A percentile compares a stretch with the other conserved stretches of the same genome.
phyloP scores from a whole-genome alignment of 805 yeast genomes.

The Lipomyces sp. region DNA sequence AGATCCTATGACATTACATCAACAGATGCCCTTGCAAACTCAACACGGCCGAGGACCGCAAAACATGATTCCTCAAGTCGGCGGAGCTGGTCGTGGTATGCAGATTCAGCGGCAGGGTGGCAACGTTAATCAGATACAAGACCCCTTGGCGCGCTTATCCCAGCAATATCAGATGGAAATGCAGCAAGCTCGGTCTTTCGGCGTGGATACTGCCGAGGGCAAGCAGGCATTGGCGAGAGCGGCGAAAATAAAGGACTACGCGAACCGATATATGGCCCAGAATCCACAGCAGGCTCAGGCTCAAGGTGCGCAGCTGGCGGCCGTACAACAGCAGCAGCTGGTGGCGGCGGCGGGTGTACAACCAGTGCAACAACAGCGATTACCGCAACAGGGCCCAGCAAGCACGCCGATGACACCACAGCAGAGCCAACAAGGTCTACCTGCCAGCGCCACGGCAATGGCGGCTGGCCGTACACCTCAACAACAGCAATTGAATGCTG shows the following conservation, averaged over 20 bases:
- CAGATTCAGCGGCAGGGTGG: neutral
- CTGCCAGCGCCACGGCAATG: conserved; percentile 18
- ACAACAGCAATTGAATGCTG: conserved; percentile 23
- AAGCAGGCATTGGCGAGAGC: conserved; percentile 29
- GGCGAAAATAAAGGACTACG: conserved; percentile 26
- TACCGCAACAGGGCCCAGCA: conserved; percentile 18
- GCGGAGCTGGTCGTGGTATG: neutral
- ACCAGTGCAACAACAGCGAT: conserved; percentile 18
- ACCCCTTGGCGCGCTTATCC: conserved; percentile 29
- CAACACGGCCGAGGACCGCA: conserved; percentile 3
- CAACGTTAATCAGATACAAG: conserved; percentile 14
- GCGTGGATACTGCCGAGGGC: conserved; percentile 29
- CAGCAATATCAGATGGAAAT: conserved; percentile 31
- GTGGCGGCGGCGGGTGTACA: conserved; percentile 3
- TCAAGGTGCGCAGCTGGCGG: conserved; percentile 16
- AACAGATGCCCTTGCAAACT: conserved; percentile 3
- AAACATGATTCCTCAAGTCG: neutral
- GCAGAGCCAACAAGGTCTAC: conserved; percentile 21
- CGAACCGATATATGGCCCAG: conserved; percentile 19
- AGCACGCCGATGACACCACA: conserved; percentile 10
- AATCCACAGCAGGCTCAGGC: conserved; percentile 15
- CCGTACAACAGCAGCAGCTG: conserved; percentile 20
- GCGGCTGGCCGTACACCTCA: conserved; percentile 15
- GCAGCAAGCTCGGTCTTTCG: conserved; percentile 33
- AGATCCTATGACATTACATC: neutral